These are phyloP conservation scores for Gossypium gossypioides DNA, from an alignment of 441 rosid genomes.

Conservation along the genomic window DNA sequence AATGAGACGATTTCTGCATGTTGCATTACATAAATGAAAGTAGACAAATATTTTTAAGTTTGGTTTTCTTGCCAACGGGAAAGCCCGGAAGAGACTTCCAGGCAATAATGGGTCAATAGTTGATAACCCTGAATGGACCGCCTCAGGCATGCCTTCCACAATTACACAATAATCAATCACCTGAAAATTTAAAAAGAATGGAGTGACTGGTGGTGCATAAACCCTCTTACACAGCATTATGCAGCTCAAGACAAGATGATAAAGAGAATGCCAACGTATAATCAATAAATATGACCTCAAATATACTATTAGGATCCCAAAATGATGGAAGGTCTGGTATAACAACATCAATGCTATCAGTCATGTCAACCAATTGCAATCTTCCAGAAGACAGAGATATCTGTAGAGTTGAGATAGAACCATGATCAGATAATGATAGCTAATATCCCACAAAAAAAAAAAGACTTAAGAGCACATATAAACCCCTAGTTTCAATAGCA, in stretches of 20 bases:
- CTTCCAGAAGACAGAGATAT: conserved; percentile 59
- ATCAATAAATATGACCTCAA: conserved; percentile 41
- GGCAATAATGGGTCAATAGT: conserved; percentile 33
- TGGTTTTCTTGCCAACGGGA: conserved; percentile 24
- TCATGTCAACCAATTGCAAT: conserved; percentile 66
- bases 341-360: conserved; percentile 59
- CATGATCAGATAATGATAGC: conserved; percentile 16
- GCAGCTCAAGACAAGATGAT: conserved; percentile 14
- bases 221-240: conserved; percentile 7
- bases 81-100: conserved; percentile 38
- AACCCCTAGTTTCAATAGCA: background rate
- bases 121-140: conserved; percentile 21
- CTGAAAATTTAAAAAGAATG: conserved; percentile 32
- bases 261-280: conserved; percentile 12
- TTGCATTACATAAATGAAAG: conserved; percentile 32
- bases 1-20: conserved; percentile 31
- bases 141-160: conserved; percentile 49
- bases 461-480: background rate
- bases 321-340: conserved; percentile 54
- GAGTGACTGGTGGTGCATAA: conserved; percentile 9
- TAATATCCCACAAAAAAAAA: background rate
- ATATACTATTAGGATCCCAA: conserved; percentile 39
- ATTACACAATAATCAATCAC: conserved; percentile 47
- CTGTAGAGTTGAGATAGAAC: conserved; percentile 31
- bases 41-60: conserved; percentile 30